Evolutionary conservation across 768 basidiomycete species (phyloP).

Genomic region (Trametes maxima): DNA sequence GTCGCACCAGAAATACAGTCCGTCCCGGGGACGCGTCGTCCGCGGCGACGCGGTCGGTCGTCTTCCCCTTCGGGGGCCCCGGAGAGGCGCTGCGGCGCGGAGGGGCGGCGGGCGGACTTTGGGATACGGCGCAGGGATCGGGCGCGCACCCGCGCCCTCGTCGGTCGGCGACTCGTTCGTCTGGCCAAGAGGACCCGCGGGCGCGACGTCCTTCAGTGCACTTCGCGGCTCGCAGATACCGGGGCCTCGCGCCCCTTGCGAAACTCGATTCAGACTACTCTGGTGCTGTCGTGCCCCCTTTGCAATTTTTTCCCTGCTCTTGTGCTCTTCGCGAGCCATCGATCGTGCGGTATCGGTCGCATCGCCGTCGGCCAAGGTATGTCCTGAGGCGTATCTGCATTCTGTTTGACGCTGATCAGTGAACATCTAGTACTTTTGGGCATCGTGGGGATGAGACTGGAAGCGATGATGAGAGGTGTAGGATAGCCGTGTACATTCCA

Average conservation of each 20-base stretch:
- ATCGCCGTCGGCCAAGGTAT: too few species aligned
- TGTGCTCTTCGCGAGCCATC: slow-evolving; percentile 26
- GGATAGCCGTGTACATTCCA: not conserved
- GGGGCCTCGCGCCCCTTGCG: slow-evolving; percentile 30
- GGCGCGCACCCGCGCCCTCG: slow-evolving; percentile 12
- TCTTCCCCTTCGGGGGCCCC: slow-evolving; percentile 30
- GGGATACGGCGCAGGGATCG: slow-evolving; percentile 26
- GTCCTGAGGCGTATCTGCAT: too few species aligned
- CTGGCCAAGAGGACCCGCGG: slow-evolving; percentile 7
- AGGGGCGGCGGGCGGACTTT: slow-evolving; percentile 25
- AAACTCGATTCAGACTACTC: slow-evolving; percentile 77
- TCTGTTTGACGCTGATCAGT: not conserved
- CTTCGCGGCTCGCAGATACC: slow-evolving; percentile 58
- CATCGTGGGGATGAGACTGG: not conserved
- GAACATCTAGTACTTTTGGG: not conserved
- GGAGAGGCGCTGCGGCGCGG: slow-evolving; percentile 45
- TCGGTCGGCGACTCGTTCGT: slow-evolving; percentile 26
- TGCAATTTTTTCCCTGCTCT: slow-evolving; percentile 33
- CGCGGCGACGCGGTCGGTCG: not conserved
- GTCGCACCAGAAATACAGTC: slow-evolving; percentile 65
- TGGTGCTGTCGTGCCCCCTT: slow-evolving; percentile 49
- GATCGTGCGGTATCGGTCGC: not conserved
- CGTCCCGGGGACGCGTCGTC: slow-evolving; percentile 31
- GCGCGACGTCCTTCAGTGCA: slow-evolving; percentile 59
- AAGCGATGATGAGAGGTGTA: not conserved